Base-by-base conservation (phyloP, 345 rosid species). In the Fremontodendron californicum region DNA sequence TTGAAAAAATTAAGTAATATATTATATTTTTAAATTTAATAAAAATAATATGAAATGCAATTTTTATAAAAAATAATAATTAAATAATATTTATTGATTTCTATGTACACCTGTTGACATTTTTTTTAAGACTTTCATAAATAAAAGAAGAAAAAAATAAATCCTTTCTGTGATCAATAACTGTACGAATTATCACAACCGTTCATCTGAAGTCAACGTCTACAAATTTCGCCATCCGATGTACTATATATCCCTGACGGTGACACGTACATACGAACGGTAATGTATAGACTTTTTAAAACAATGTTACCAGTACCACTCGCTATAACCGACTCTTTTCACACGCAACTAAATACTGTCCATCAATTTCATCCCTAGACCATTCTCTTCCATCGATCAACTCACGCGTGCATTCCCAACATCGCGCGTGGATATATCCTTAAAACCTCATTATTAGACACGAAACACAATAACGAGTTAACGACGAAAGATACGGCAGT, bases 401-500 rank as follows among this genome's bases (percentile, higher is more conserved):
- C 0, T 9, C 5, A 18, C 37, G 68, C 73, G 60, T 79, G 70
- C 9, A 9, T 40, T 31, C 16, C 0, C 73, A 15, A 45, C 15
- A 33, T 12, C 52, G 49, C 69, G 31, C 49, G 70, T 23, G 52
- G 45, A 42, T 42, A 16, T 74, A 60, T 62, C 60, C 13, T 42
- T 13, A 49, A 31, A 49, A 31, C 43, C n/a, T n/a, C n/a, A n/a
- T 9, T 10, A 4, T 11, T 31, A 45, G 39, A 71, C 21, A 4
- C 64, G 31, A 25, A n/a, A n/a, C n/a, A n/a, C n/a, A n/a, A n/a
- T n/a, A n/a, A n/a, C n/a, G n/a, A n/a, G n/a, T n/a, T 23, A 9
- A 23, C 63, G 75, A 11, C 74, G 60, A 73, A 25, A 74, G 77
- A 48, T 35, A n/a, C 42, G 23, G 51, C 51, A 52, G 4, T n/a